Base-by-base conservation (phyloP, 2,329 filamentous ascomycete species). In the Stachybotrys echinatus region DNA sequence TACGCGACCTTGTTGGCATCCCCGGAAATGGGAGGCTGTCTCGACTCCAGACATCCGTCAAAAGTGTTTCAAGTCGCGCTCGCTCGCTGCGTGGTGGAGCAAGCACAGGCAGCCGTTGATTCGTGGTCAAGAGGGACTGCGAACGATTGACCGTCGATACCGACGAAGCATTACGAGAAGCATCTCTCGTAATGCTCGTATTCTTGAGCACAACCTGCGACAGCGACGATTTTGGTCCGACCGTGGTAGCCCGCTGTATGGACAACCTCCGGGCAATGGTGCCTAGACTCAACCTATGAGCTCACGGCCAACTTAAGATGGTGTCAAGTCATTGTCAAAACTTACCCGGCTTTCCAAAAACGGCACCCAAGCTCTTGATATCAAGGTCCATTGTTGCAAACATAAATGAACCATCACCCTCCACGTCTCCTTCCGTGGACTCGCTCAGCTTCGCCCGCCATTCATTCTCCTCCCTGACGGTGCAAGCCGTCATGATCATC, bases 171-270 rank as follows among this genome's bases (percentile, higher is more conserved):
- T 74, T 65, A 5, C 58, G 60, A 17, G 79, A 67, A 6, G 71
- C 64, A 42, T 85, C 80, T 58, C 84, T 85, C 44, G 82, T 74
- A 3, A 81, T 79, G 58, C 85, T 85, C 1, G 92, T 96, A 61
- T 95, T 95, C 62, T 89, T 92, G 61, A 96, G 82, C 45, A 95
- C 87, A 47, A 96, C 84, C 61, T 94, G 88, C 54, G 80, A 87
- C 48, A 87, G 67, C 39, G 83, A 77, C 14, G 81, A 79, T 57
- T 84, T 88, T 14, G 84, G 76, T 17, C 87, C 84, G 21, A 91
- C 75, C 1, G 89, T 89, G 2, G 86, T 85, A 23, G 89, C 83
- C 52, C 89, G 80, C 58, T 92, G 88, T 54, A 95, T 85, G 2
- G 90, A 95, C 58, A 91, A 79, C 49, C 81, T 80, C 52, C 86